Base-by-base conservation (phyloP, 768 basidiomycete species). In the Phanerochaete sordida region DNA sequence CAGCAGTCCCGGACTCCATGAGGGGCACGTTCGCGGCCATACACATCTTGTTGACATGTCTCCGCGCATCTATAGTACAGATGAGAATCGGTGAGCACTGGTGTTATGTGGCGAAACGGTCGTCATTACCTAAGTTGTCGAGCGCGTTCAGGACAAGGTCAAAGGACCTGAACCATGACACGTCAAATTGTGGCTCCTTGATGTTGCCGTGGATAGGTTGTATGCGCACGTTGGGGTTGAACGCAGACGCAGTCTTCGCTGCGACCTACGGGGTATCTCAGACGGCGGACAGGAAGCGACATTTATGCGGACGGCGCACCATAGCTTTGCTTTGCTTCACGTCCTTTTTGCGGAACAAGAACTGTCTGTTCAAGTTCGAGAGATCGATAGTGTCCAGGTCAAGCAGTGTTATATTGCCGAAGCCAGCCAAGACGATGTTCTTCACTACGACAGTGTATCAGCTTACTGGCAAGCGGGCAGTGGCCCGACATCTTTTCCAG, bases 351-450 rank as follows among this genome's bases (percentile, higher is more conserved):
- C 84, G 84, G 76, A 99, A 99, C 43, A 99, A 78, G 72, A 98
- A 99, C 68, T 98, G 96, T 23, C 96, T 84, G 69, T 99, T 99
- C 55, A 98, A 79, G 72, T 99, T 99, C 51, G 94, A 96, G 45
- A 99, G 80, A 79, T 99, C 96, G 72, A 99, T 99, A 21, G 96
- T 99, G 75, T 99, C 96, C 63, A 99, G 81, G 75, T 99, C 96
- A 60, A 99, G 81, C 52, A 97, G 82, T 0, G 94, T 94, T 63
- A 97, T 96, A 70, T 90, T 81, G 21, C 91, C 91, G 67, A 98
- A 98, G 28, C 95, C 95, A 1, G 93, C 88, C 51, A 97, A 77
- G 15, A 96, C 94, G 47, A 98, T 80, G 70, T 98, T 98, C 78
- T 99, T 99, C 67, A 99, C 95, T 97, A 54, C 43, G 44, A 24